Evolutionary conservation across 2,329 filamentous ascomycete species (phyloP), one percentile per base, ranked within the genome.

Genomic region (Metarhizium guizhouense): DNA sequence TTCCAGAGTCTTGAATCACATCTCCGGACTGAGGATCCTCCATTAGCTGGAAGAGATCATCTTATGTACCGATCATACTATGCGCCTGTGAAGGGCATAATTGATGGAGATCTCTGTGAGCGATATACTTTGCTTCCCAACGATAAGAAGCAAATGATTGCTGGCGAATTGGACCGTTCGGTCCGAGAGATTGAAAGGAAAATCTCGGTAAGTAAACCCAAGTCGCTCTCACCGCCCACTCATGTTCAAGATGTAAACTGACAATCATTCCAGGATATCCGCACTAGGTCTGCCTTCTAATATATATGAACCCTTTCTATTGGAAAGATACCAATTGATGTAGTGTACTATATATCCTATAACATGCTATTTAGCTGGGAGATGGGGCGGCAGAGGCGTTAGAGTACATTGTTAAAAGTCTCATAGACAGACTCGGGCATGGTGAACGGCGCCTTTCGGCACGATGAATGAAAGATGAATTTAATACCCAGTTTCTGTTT

Each of bases 51-150:
- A 47, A 82, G 95, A 61, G 95, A 99, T 70, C 94, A 99, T 71
- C 77, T 99, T 49, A 95, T 96, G 66, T 99, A 95, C 71, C 82
- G 95, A 60, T 86, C 91, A 61, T 99, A 97, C 73, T 99, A 97
- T 70, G 90, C 90, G 6, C 95, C 94, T 0, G 90, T 95, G 47
- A 99, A 99, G 78, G 92, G 92, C 8, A 85, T 95, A 32, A 96
- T 99, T 64, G 94, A 99, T 71, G 94, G 94, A 32, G 94, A 99
- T 73, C 76, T 99, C 45, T 96, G 94, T 65, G 94, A 99, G 77
- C 83, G 91, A 62, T 99, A 90, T 72, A 83, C 90, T 57, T 74
- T 94, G 57, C 77, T 99, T 58, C 81, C 87, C 30, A 87, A 86
- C 62, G 93, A 96, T 65, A 92, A 90, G 77, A 96, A 96, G 78